phyloP scores from a whole-genome alignment of 371 early-diverging fungal species.

The Mortierella sp. region DNA sequence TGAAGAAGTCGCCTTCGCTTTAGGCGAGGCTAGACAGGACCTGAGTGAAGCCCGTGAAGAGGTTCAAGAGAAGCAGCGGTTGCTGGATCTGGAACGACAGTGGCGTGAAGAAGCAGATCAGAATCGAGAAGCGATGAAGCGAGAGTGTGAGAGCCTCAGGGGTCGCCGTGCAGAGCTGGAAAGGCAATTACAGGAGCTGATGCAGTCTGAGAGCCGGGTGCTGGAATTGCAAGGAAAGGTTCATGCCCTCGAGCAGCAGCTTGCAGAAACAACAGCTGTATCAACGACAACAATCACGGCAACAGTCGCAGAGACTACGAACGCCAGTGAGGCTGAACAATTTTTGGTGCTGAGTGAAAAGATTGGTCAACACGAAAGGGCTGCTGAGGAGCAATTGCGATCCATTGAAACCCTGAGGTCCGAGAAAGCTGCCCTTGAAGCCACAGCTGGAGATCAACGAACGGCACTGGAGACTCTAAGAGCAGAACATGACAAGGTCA shows the following conservation, averaged over 20 bases:
- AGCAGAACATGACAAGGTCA: conserved; percentile 34
- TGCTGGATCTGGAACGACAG: conserved; percentile 28
- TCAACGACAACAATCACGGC: too few relatives aligned
- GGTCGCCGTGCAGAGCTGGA: conserved; percentile 3
- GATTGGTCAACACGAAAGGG: neutral
- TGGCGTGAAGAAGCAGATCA: conserved; percentile 38
- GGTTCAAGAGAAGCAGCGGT: conserved; percentile 28
- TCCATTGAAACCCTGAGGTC: conserved; percentile 14
- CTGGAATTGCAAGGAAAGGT: conserved; percentile 6
- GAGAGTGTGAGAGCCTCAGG: conserved; percentile 16
- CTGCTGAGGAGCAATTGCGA: conserved; percentile 23
- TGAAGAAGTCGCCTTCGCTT: conserved; percentile 12
- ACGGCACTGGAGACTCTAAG: neutral
- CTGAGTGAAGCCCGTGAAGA: conserved; percentile 51
- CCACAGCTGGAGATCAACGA: neutral
- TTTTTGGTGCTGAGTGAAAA: neutral
- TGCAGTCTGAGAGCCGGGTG: neutral
- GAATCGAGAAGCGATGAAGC: conserved; percentile 13
- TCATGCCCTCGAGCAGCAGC: neutral
- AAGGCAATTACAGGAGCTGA: neutral
- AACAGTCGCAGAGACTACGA: conserved; percentile 5
- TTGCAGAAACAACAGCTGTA: neutral
- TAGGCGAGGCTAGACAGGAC: conserved; percentile 54
- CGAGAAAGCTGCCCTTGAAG: conserved; percentile 1
- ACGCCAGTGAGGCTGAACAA: neutral